Evolutionary conservation across 768 basidiomycete genomes (phyloP).

Genomic region (Suillus occidentalis): DNA sequence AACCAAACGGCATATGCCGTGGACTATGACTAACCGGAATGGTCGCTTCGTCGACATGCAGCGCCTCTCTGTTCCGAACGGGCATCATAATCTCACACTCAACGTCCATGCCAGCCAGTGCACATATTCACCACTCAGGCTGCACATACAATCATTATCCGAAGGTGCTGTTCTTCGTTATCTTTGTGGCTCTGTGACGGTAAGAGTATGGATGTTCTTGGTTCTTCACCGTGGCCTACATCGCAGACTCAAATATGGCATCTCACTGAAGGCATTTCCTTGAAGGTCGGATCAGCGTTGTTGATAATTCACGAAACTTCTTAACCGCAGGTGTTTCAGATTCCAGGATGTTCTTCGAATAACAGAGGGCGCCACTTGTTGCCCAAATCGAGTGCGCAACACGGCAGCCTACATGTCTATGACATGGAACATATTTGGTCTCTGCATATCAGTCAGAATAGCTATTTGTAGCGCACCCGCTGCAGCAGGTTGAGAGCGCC

Average conservation of each 20-base stretch:
- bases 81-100: background rate
- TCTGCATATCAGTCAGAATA: conserved; percentile 9
- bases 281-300: conserved; percentile 23
- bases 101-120: background rate
- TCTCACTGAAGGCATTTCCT: conserved; percentile 18
- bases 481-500: background rate
- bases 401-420: conserved; percentile 15
- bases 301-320: conserved; percentile 4
- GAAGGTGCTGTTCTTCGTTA: background rate
- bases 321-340: background rate
- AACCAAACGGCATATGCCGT: background rate
- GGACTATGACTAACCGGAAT: background rate
- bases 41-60: background rate
- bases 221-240: background rate
- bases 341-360: conserved; percentile 15
- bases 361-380: conserved; percentile 9
- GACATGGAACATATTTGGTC: background rate
- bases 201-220: conserved; percentile 24
- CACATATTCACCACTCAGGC: background rate
- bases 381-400: conserved; percentile 28
- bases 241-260: conserved; percentile 19
- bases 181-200: conserved; percentile 9
- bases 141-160: background rate
- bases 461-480: conserved; percentile 26
- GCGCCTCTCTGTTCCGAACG: too few relatives aligned